Conservation (phyloP, 805 yeast species). For the Starmerella bacillaris region DNA sequence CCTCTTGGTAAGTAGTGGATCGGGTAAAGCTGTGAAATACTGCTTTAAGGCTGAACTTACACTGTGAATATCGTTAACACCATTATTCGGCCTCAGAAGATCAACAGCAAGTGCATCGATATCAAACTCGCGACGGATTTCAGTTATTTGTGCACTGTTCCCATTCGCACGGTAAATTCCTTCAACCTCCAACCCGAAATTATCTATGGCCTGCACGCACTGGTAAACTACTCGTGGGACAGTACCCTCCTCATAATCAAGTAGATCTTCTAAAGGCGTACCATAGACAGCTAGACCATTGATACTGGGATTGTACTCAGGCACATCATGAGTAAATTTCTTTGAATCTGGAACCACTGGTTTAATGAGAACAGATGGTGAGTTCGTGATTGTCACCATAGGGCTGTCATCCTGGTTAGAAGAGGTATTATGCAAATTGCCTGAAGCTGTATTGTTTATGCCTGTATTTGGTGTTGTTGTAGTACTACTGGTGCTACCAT, state of each 20-base stretch:
- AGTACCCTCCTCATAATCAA: conserved; percentile 70
- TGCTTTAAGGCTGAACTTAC: conserved; percentile 77
- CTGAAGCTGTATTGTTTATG: no score
- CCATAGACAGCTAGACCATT: conserved; percentile 48
- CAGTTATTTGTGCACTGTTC: conserved; percentile 53
- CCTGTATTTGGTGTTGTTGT: background rate
- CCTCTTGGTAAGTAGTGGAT: conserved; percentile 56
- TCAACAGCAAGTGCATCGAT: conserved; percentile 41
- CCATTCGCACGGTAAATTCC: conserved; percentile 85
- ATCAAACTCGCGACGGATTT: conserved; percentile 45
- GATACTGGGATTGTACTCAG: conserved; percentile 18
- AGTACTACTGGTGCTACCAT: background rate
- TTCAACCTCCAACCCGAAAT: conserved; percentile 65
- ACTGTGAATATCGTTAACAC: conserved; percentile 65
- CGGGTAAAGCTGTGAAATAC: conserved; percentile 72
- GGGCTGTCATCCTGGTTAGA: background rate
- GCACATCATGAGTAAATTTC: background rate
- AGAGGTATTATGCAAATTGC: background rate
- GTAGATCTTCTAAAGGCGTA: conserved; percentile 55
- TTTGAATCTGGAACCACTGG: conserved; percentile 1
- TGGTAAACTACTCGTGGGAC: conserved; percentile 81
- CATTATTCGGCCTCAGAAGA: conserved; percentile 36
- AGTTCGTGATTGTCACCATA: background rate
- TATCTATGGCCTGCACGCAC: conserved; percentile 74
- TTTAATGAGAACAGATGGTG: background rate